Base-by-base conservation (phyloP, 2,329 filamentous ascomycete species). In the Aschersonia sp. region DNA sequence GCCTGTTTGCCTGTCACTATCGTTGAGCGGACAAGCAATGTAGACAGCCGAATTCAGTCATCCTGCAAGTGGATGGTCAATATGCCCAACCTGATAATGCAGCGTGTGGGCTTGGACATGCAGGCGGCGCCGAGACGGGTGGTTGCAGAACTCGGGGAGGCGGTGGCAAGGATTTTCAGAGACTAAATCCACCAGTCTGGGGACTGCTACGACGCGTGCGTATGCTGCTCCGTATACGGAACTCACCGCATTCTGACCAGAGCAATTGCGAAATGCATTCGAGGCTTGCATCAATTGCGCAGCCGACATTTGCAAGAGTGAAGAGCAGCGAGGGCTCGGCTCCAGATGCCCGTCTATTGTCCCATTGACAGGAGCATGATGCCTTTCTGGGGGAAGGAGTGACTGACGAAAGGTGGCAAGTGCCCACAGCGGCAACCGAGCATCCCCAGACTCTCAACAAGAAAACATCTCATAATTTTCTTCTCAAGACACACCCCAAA, bases 91-190 rank as follows among this genome's bases (percentile, higher is more conserved):
- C 32, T 48, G 43, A 47, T 50, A 44, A 43, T 48, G n/a, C 43
- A 43, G 39, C 32, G 10, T 41, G 30, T 46, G 29, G 43, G 14
- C 42, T 45, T 42, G 49, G 43, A 50, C 50, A 47, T 32, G 48
- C 35, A 52, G 53, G 48, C 48, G 48, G 47, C 53, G 43, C 45
- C 51, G 45, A 51, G 37, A 49, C 53, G 51, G 53, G 48, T 53
- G 50, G 45, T 48, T 53, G 51, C 53, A 54, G 50, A 44, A 40
- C 41, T 49, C 47, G 42, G 46, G 49, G 48, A 48, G 48, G 51
- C 46, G 40, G 45, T 43, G 42, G 31, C 31, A 44, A 46, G 42
- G n/a, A 32, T 43, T 11, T 30, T 32, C 30, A 30, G 41, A 43
- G 14, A 43, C 41, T 8, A 30, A 30, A 7, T 41, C 22, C 40